A percentile compares a stretch with the other conserved stretches of the same genome.
Conservation (phyloP, 805 yeast genomes). For the Zygoascus bituminiphila region DNA sequence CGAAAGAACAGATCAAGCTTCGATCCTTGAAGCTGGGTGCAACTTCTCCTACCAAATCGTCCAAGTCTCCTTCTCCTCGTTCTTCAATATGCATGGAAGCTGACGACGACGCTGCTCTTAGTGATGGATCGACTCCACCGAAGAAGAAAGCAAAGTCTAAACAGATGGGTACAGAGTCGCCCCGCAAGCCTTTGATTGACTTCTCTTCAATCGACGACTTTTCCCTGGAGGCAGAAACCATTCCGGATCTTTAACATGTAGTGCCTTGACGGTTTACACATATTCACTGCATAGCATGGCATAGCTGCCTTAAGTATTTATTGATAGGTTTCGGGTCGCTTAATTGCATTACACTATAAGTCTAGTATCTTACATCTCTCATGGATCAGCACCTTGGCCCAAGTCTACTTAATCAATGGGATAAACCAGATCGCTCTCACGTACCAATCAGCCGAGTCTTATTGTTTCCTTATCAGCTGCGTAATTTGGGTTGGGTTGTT, state of each 20-base stretch:
- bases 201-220: not conserved
- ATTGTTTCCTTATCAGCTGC: too few species aligned
- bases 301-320: not conserved
- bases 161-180: not conserved
- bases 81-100: not conserved
- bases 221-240: not conserved
- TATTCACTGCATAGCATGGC: not conserved
- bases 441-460: too few species aligned
- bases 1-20: conserved; percentile 1
- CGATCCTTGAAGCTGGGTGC: not conserved
- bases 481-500: too few species aligned
- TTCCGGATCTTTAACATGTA: not conserved
- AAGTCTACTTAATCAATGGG: too few species aligned
- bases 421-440: too few species aligned
- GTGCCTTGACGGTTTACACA: too few species aligned
- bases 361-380: too few species aligned
- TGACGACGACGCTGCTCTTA: not conserved
- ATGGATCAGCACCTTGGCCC: too few species aligned
- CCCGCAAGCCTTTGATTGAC: too few species aligned
- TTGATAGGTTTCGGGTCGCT: not conserved
- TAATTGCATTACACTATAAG: too few species aligned
- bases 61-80: conserved; percentile 2
- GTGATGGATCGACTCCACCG: not conserved
- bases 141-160: not conserved
- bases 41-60: not conserved